Base-by-base conservation (phyloP, 495 filamentous ascomycete genomes). In the Oleoguttula mirabilis region DNA sequence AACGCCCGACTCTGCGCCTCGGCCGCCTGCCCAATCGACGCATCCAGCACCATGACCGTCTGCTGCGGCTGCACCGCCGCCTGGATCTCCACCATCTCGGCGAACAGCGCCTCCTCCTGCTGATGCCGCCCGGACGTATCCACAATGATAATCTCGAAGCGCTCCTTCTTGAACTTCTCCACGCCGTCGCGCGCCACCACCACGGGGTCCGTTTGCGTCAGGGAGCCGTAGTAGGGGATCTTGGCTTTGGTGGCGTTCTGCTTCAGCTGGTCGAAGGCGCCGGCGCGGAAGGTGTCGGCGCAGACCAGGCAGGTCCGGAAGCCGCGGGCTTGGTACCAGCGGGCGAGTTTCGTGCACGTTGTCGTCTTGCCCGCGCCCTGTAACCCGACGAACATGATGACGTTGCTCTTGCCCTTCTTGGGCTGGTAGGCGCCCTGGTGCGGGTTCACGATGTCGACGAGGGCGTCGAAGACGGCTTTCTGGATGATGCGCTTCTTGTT, bases 401-500 rank as follows among this genome's bases (percentile, higher is more conserved):
- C 82, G 62, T 94, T 96, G 33, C 80, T 66, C 53, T 88, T 90
- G 43, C 85, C 84, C 62, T 99, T 99, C 68, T 90, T 94, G 17
- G 92, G 90, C 51, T 90, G 87, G 72, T 94, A 99, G 0, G 88
- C 79, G 44, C 94, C 86, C 48, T 82, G 84, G 65, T 95, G 90
- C 14, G 90, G 90, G 55, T 99, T 85, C 37, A 99, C 90, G 34
- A 99, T 77, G 46, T 81, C 77, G 41, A 96, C 90, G 37, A 99
- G 76, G 59, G 95, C 87, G 59, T 99, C 92, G 60, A 88, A 99
- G 51, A 99, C 92, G 50, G 90, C 75, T 63, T 96, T 95, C 57
- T 99, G 90, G 57, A 99, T 96, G 37, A 96, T 66, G 33, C 88
- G 84, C 63, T 95, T 96, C 76, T 95, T 96, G 67, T 99, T 96